These are phyloP conservation scores for Datura wrightii DNA, from an alignment of 257 asterid genomes.

Conservation along the genomic window DNA sequence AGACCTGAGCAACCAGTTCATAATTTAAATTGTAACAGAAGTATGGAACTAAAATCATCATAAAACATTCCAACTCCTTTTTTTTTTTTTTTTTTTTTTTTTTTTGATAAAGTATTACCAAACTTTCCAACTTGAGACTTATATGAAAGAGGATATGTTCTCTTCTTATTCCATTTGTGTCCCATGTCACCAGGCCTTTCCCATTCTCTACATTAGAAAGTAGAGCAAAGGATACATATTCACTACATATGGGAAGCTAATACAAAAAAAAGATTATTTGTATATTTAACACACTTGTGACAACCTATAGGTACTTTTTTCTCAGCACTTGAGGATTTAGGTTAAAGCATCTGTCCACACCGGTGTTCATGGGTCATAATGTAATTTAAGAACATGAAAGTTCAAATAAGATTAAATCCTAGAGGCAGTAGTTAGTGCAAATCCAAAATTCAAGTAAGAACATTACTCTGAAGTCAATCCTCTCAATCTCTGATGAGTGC, in stretches of 20 bases:
- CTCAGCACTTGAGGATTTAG: background rate
- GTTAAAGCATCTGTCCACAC: background rate
- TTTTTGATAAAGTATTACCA: background rate
- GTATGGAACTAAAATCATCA: background rate
- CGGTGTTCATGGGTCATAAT: background rate
- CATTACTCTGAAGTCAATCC: conserved; percentile 70
- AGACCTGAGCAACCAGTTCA: background rate
- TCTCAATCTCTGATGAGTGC: conserved; percentile 62
- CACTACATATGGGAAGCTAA: conserved; percentile 13
- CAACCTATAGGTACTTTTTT: background rate
- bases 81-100: background rate
- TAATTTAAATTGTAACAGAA: background rate
- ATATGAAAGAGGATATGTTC: background rate
- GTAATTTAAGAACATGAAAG: background rate
- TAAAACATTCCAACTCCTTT: background rate
- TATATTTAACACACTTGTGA: background rate
- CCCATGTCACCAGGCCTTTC: background rate
- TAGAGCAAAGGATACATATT: conserved; percentile 17
- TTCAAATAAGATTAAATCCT: background rate
- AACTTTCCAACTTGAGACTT: background rate
- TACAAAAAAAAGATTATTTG: background rate
- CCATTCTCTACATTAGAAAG: conserved; percentile 10
- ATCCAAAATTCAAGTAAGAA: conserved; percentile 18
- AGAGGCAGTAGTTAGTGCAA: conserved; percentile 3
- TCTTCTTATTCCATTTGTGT: conserved; percentile 9